Percentiles rank a stretch among this genome's conserved stretches.
Evolutionary conservation across 169 alveolate species (phyloP).

Genomic region (Eimeria brunetti): DNA sequence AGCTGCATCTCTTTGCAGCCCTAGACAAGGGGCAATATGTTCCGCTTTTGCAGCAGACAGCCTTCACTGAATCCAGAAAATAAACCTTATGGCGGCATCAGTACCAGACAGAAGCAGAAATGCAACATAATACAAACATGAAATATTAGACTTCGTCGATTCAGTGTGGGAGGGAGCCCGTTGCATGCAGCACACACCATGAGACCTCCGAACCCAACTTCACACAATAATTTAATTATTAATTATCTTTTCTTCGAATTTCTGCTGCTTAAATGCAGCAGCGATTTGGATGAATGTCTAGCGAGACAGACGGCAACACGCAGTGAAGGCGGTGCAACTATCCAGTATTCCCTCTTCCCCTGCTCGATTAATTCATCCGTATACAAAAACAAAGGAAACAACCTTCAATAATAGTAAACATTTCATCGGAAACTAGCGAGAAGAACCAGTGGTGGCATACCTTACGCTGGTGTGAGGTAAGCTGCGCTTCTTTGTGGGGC

Average conservation of each 20-base stretch:
- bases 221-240: not conserved
- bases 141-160: not conserved
- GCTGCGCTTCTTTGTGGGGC: conserved; percentile 2
- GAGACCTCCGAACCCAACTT: not conserved
- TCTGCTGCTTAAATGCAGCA: not conserved
- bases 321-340: not conserved
- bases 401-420: not conserved
- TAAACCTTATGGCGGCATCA: not conserved
- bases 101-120: not conserved
- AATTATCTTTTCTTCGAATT: not conserved
- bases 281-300: not conserved
- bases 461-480: not conserved
- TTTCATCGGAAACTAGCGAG: not conserved
- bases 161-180: not conserved
- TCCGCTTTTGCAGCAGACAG: not conserved
- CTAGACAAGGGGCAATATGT: not conserved
- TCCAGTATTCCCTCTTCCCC: not conserved
- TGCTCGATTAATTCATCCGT: not conserved
- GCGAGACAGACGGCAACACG: not conserved
- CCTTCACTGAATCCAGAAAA: not conserved
- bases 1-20: not conserved
- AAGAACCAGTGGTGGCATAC: not conserved
- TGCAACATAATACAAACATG: not conserved
- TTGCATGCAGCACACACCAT: not conserved
- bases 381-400: not conserved